Conservation (phyloP, 1,139 yeast species). For the Zygosaccharomyces pseudobailii region DNA sequence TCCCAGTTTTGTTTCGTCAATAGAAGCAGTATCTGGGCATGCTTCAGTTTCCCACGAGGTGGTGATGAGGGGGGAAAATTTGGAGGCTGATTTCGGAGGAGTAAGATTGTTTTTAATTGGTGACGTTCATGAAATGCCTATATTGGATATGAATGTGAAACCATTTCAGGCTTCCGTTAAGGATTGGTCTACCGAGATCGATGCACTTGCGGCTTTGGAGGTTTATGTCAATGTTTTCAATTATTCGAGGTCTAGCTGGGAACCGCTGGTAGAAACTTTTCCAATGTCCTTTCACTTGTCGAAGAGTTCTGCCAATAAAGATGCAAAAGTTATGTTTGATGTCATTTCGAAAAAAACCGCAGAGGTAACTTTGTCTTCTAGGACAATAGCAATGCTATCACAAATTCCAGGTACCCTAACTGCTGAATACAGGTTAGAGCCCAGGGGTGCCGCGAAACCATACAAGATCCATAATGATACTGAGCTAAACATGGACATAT, state of each 20-base stretch:
- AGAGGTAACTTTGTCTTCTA: slow-evolving; percentile 75
- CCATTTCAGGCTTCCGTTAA: slow-evolving; percentile 69
- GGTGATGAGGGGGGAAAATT: slow-evolving; percentile 64
- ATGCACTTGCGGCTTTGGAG: slow-evolving; percentile 65
- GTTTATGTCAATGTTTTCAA: slow-evolving; percentile 78
- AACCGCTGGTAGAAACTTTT: slow-evolving; percentile 88
- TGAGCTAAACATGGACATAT: slow-evolving; percentile 70
- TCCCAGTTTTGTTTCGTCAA: slow-evolving; percentile 53
- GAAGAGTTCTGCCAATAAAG: slow-evolving; percentile 35
- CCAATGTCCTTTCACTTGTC: slow-evolving; percentile 71
- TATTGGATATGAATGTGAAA: slow-evolving; percentile 71
- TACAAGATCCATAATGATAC: slow-evolving; percentile 80
- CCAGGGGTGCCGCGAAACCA: slow-evolving; percentile 80
- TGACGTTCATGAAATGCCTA: slow-evolving; percentile 89
- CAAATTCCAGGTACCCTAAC: slow-evolving; percentile 57
- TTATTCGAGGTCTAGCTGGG: slow-evolving; percentile 93
- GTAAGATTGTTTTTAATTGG: slow-evolving; percentile 84
- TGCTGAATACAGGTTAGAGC: slow-evolving; percentile 47
- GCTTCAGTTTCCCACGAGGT: slow-evolving; percentile 32
- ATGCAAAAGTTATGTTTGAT: slow-evolving; percentile 52
- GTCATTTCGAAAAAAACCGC: slow-evolving; percentile 70
- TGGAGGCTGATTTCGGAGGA: slow-evolving; percentile 73
- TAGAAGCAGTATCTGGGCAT: slow-evolving; percentile 31
- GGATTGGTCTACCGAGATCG: slow-evolving; percentile 88
- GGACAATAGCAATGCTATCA: slow-evolving; percentile 73